A percentile compares a stretch with the other conserved stretches of the same genome.
phyloP scores from a whole-genome alignment of 1,284 basidiomycete species.

The Puccinia hordei region DNA sequence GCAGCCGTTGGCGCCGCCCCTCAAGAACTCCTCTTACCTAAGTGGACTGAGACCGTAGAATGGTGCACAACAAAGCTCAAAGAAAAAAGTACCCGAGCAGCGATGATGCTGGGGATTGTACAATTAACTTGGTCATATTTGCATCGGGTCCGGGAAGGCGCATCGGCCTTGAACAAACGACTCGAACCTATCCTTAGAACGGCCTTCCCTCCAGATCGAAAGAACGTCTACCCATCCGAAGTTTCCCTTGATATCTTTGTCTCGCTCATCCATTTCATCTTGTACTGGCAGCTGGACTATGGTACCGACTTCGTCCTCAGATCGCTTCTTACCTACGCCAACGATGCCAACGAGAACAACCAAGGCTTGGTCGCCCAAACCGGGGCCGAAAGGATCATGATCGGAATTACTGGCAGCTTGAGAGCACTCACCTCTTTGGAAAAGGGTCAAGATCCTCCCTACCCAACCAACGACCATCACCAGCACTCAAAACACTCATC shows the following conservation, averaged over 20 bases:
- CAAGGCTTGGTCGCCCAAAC: constrained; percentile 43
- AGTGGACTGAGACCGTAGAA: constrained; percentile 66
- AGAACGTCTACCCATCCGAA: constrained; percentile 70
- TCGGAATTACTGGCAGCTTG: constrained; percentile 46
- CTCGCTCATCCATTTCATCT: constrained; percentile 77
- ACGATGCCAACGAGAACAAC: constrained; percentile 32
- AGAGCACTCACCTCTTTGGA: constrained; percentile 46
- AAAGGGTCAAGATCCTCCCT: constrained; percentile 46
- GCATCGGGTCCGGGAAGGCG: constrained; percentile 83
- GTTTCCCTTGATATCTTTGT: constrained; percentile 76
- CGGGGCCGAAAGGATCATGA: constrained; percentile 48
- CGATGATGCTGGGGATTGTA: constrained; percentile 78
- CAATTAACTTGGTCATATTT: constrained; percentile 91
- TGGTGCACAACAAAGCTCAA: constrained; percentile 47
- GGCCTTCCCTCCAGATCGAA: constrained; percentile 75
- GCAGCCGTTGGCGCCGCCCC: constrained; percentile 84
- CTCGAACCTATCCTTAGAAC: constrained; percentile 75
- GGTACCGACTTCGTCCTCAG: constrained; percentile 75
- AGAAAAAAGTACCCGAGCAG: constrained; percentile 75
- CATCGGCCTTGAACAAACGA: constrained; percentile 74
- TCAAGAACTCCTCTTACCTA: constrained; percentile 76
- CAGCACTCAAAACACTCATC: constrained; percentile 11
- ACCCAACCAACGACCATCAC: constrained; percentile 34
- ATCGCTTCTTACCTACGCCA: constrained; percentile 36
- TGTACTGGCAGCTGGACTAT: constrained; percentile 82